Percentiles rank a stretch among this genome's conserved stretches.
phyloP scores from a whole-genome alignment of 2,329 filamentous ascomycete genomes.

The Exophiala spinifera region DNA sequence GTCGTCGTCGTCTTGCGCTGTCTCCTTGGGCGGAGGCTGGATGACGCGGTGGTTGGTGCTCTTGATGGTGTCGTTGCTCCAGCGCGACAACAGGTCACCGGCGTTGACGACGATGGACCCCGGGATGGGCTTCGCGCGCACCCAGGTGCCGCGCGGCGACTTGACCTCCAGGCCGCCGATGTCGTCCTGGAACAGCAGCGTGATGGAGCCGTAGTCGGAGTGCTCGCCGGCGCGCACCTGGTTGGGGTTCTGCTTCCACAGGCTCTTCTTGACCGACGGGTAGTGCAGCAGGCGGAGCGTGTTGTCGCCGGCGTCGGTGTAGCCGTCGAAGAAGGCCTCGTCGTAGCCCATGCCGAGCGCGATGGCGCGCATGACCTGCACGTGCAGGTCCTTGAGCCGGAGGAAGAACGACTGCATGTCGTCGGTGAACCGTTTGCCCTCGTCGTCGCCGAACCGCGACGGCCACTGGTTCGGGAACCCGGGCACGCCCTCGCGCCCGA shows the following conservation, averaged over 20 bases:
- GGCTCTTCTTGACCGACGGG: conserved; percentile 61
- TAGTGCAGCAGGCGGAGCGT: conserved; percentile 74
- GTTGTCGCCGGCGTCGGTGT: conserved; percentile 67
- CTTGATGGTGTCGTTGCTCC: conserved; percentile 89
- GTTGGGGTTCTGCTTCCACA: conserved; percentile 64
- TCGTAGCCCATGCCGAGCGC: conserved; percentile 75
- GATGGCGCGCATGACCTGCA: conserved; percentile 78
- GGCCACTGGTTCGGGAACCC: conserved; percentile 78
- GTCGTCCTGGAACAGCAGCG: conserved; percentile 55
- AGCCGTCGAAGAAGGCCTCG: conserved; percentile 71
- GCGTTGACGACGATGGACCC: conserved; percentile 85
- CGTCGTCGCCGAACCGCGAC: conserved; percentile 40
- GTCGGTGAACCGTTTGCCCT: conserved; percentile 61
- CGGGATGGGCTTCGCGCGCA: conserved; percentile 78
- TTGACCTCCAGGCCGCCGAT: conserved; percentile 60
- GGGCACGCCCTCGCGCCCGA: conserved; percentile 58
- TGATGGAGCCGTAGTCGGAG: conserved; percentile 60
- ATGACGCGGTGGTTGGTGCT: conserved; percentile 88
- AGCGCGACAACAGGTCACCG: conserved; percentile 78
- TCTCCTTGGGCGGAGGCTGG: conserved; percentile 58
- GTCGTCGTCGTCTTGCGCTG: conserved; percentile 41
- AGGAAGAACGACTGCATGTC: conserved; percentile 72
- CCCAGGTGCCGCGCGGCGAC: conserved; percentile 71
- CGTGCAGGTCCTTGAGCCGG: conserved; percentile 71
- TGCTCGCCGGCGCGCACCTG: conserved; percentile 74